A percentile compares a stretch with the other conserved stretches of the same genome.
Conservation (phyloP, 2,329 filamentous ascomycete species). For the Fusarium sp. region DNA sequence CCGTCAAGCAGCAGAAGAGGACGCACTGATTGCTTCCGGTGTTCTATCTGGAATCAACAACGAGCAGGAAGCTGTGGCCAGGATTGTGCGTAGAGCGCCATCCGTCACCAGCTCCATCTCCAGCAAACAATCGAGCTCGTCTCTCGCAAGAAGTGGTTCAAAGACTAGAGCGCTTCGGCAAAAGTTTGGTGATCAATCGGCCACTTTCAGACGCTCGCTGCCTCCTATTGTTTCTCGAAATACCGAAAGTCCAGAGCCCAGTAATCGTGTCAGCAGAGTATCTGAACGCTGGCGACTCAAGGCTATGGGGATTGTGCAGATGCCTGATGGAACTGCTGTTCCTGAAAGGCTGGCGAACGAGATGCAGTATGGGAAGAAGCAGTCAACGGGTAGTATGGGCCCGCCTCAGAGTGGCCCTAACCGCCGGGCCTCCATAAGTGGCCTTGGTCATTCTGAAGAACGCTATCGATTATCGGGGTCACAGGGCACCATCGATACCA, state of each 20-base stretch:
- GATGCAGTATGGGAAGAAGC: slow-evolving; percentile 53
- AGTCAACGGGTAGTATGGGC: slow-evolving; percentile 47
- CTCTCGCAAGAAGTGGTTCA: slow-evolving; percentile 38
- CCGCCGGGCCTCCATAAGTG: slow-evolving; percentile 40
- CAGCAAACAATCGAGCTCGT: slow-evolving; percentile 33
- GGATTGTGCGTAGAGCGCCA: slow-evolving; percentile 46
- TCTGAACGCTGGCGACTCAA: slow-evolving; percentile 58
- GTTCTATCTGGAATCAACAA: slow-evolving; percentile 52
- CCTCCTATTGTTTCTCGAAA: slow-evolving; percentile 46
- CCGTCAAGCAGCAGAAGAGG: slow-evolving; percentile 47
- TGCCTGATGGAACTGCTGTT: slow-evolving; percentile 62
- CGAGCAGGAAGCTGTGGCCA: slow-evolving; percentile 47
- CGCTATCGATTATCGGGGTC: slow-evolving; percentile 33
- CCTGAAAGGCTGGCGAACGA: slow-evolving; percentile 60
- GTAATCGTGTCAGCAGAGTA: slow-evolving; percentile 46
- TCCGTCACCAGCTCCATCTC: slow-evolving; percentile 32
- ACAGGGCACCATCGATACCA: slow-evolving; percentile 23
- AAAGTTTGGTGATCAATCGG: slow-evolving; percentile 42
- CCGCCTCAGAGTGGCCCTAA: slow-evolving; percentile 21
- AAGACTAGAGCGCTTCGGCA: slow-evolving; percentile 51
- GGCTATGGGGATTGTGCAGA: slow-evolving; percentile 60
- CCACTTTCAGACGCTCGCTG: slow-evolving; percentile 51
- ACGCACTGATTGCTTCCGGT: slow-evolving; percentile 52
- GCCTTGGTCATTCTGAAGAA: slow-evolving; percentile 26
- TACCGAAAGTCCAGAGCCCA: slow-evolving; percentile 37